Evolutionary conservation across 2,329 filamentous ascomycete species (phyloP).

Genomic region (Claviceps capensis): DNA sequence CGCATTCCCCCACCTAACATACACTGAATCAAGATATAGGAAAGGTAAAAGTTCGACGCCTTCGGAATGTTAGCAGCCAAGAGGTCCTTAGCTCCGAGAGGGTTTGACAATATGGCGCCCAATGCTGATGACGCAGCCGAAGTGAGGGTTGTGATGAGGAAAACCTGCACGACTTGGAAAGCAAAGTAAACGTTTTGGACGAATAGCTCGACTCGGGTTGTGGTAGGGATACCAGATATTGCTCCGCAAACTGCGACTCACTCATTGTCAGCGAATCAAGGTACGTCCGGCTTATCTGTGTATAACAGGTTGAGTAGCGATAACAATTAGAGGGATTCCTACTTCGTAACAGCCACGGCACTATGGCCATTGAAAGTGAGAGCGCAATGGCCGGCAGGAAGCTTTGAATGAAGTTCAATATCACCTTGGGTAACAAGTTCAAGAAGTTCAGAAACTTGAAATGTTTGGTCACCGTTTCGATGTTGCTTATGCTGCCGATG

Average conservation of each 20-base stretch:
- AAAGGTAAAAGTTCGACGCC: constrained; percentile 88
- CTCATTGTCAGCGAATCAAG: constrained; percentile 6
- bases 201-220: constrained; percentile 70
- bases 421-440: constrained; percentile 49
- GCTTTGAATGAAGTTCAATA: constrained; percentile 73
- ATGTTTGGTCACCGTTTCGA: constrained; percentile 52
- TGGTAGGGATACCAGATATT: constrained; percentile 64
- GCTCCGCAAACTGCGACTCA: constrained; percentile 52
- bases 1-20: constrained; percentile 63
- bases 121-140: constrained; percentile 65
- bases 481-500: constrained; percentile 77
- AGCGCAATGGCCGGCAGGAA: constrained; percentile 69
- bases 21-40: constrained; percentile 86
- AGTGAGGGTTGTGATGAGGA: constrained; percentile 71
- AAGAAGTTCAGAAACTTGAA: constrained; percentile 64
- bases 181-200: constrained; percentile 86
- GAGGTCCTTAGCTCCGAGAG: constrained; percentile 45
- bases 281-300: neutral
- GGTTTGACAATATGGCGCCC: constrained; percentile 47
- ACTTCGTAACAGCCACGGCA: constrained; percentile 66
- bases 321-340: constrained; percentile 4
- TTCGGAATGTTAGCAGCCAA: constrained; percentile 65
- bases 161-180: constrained; percentile 85
- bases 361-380: constrained; percentile 71
- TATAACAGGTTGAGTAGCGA: neutral